Evolutionary conservation across 129 eudicot genomes (phyloP), one percentile per base, ranked within the genome.

Genomic region (Escallonia herrerae): DNA sequence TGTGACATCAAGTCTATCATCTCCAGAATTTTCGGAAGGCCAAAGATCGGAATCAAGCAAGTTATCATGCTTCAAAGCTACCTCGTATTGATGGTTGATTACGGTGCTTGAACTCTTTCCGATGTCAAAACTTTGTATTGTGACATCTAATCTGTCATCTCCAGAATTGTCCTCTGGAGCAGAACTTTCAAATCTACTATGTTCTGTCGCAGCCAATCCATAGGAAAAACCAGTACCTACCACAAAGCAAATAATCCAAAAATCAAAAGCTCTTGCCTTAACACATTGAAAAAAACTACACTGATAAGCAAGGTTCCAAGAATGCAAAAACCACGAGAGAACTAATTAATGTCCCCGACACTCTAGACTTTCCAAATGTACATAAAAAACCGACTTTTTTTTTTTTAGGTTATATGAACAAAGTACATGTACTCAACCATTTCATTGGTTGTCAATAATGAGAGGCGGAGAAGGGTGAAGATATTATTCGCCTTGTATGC

Each of bases 191-290:
- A 56, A 54, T 45, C 63, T 54, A 58, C 63, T 62, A 51, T 59
- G 65, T 15, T 73, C 74, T 48, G 44, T 58, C 15, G 40, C 58
- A 48, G 76, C 60, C 42, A 58, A 37, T 54, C 55, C 67, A 39
- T 40, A 46, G 43, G 38, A 33, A 40, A 60, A 75, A 38, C 40
- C 73, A 46, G 48, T 65, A 76, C 76, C 91, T 86, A 82, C 66
- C 74, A 56, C 50, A 54, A 7, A 51, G 49, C 15, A 51, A 8
- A 66, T 9, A 62, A 22, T 22, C 33, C 33, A 22, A 22, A 22
- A 22, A 22, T 22, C 33, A 22, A 22, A 22, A 22, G 33, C 33
- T 22, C 33, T 22, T 22, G 33, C 33, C 33, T 22, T 22, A 22
- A 22, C 33, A 22, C 33, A 22, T 22, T 22, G 33, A 22, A 22